Conservation (phyloP, 306 rosid genomes). For the Macrotyloma uniflorum region DNA sequence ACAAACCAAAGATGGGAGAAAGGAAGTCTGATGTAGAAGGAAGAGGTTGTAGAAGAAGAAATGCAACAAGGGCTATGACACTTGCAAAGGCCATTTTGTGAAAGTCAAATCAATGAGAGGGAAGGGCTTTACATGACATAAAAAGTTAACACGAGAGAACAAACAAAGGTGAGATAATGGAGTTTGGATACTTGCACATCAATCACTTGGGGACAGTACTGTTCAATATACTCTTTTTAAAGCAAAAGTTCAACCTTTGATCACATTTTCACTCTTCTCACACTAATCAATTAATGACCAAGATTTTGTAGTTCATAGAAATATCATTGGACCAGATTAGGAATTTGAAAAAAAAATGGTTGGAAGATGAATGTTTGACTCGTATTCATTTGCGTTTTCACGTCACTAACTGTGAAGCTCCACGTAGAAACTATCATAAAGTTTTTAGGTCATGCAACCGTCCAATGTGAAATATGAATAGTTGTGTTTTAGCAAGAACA, state of each 20-base stretch:
- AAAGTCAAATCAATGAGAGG: neutral
- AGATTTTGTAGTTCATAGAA: too few species aligned
- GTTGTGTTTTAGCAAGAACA: too few species aligned
- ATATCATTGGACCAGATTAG: too few species aligned
- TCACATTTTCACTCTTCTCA: too few species aligned
- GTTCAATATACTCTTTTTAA: too few species aligned
- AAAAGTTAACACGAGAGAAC: neutral
- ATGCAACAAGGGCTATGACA: conserved; percentile 34
- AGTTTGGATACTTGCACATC: neutral
- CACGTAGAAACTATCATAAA: neutral
- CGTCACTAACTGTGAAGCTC: neutral
- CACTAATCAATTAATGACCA: too few species aligned
- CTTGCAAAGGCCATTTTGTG: conserved; percentile 54
- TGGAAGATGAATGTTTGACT: too few species aligned
- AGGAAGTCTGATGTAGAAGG: conserved; percentile 45
- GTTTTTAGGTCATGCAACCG: too few species aligned
- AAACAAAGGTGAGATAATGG: neutral
- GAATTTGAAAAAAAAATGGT: too few species aligned
- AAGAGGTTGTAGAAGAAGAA: conserved; percentile 52
- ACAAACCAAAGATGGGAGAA: conserved; percentile 69
- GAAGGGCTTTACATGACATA: neutral
- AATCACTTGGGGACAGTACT: neutral
- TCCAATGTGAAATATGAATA: too few species aligned
- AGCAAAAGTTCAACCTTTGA: too few species aligned
- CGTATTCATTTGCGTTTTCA: too few species aligned